Percentiles rank a stretch among this genome's conserved stretches.
phyloP scores from a whole-genome alignment of 768 basidiomycete species.

The Boletus tylopilopsis region DNA sequence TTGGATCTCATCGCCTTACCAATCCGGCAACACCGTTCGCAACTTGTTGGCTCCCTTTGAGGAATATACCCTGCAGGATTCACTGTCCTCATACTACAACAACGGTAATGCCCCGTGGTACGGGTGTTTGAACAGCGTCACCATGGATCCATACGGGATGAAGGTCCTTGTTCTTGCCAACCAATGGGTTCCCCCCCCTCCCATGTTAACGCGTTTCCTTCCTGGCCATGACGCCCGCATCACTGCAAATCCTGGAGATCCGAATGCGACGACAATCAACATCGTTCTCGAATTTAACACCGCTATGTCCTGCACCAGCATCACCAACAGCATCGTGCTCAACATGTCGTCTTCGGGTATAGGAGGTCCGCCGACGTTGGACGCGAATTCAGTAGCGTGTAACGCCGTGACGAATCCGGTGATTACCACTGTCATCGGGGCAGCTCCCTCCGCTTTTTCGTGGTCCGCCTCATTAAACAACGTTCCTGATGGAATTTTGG shows the following conservation, averaged over 20 bases:
- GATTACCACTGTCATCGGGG: conserved; percentile 49
- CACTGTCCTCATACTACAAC: conserved; percentile 58
- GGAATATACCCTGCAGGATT: conserved; percentile 63
- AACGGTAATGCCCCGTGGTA: conserved; percentile 58
- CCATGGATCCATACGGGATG: conserved; percentile 73
- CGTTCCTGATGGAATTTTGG: conserved; percentile 80
- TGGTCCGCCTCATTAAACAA: conserved; percentile 74
- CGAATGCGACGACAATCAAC: conserved; percentile 54
- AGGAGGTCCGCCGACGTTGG: conserved; percentile 53
- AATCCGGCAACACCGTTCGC: conserved; percentile 52
- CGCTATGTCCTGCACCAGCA: conserved; percentile 66
- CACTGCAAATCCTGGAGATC: conserved; percentile 32
- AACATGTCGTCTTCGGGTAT: conserved; percentile 67
- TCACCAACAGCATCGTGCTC: conserved; percentile 61
- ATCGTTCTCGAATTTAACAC: conserved; percentile 78
- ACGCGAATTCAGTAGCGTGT: conserved; percentile 44
- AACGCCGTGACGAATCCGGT: conserved; percentile 44
- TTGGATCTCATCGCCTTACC: conserved; percentile 83
- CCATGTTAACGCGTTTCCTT: conserved; percentile 71
- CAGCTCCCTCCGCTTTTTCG: conserved; percentile 55
- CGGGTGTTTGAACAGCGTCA: conserved; percentile 68
- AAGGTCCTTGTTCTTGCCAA: conserved; percentile 69
- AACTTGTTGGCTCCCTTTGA: conserved; percentile 88
- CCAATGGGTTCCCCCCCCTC: conserved; percentile 69
- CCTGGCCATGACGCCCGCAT: conserved; percentile 89